A percentile compares a stretch with the other conserved stretches of the same genome.
phyloP scores from a whole-genome alignment of 768 basidiomycete genomes.

The Melanogaster broomeanus region DNA sequence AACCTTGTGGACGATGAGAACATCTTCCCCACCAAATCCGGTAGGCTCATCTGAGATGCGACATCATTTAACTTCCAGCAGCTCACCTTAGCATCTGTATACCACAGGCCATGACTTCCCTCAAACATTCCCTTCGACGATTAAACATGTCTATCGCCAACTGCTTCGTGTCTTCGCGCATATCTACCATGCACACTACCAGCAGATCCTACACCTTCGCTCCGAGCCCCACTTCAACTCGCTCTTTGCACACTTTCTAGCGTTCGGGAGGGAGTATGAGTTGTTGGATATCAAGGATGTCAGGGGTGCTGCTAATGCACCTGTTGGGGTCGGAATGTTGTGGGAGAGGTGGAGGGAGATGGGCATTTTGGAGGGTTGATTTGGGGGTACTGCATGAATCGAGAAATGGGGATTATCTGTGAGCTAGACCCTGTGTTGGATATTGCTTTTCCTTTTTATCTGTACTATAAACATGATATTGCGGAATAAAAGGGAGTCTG shows the following conservation, averaged over 20 bases:
- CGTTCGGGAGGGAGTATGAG: slow-evolving; percentile 94
- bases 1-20: slow-evolving; percentile 93
- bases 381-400: neutral
- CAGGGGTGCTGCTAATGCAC: slow-evolving; percentile 59
- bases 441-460: neutral
- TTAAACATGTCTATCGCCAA: slow-evolving; percentile 94
- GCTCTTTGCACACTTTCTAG: slow-evolving; percentile 96
- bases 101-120: slow-evolving; percentile 81
- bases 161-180: slow-evolving; percentile 97
- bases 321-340: slow-evolving; percentile 74
- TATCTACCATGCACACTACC: slow-evolving; percentile 94
- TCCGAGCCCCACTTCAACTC: slow-evolving; percentile 97
- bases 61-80: neutral
- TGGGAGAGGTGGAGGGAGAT: slow-evolving; percentile 92
- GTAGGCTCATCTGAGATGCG: slow-evolving; percentile 41
- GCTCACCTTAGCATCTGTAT: neutral
- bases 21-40: slow-evolving; percentile 94
- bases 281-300: slow-evolving; percentile 88
- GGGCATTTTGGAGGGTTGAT: slow-evolving; percentile 58
- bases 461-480: slow-evolving; percentile 16
- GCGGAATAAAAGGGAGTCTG: neutral
- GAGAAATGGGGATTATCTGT: neutral
- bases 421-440: neutral
- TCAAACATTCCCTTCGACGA: slow-evolving; percentile 82
- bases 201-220: slow-evolving; percentile 87